A percentile compares a stretch with the other conserved stretches of the same genome.
Conservation (phyloP, 2,329 filamentous ascomycete species). For the Penicillium freii region DNA sequence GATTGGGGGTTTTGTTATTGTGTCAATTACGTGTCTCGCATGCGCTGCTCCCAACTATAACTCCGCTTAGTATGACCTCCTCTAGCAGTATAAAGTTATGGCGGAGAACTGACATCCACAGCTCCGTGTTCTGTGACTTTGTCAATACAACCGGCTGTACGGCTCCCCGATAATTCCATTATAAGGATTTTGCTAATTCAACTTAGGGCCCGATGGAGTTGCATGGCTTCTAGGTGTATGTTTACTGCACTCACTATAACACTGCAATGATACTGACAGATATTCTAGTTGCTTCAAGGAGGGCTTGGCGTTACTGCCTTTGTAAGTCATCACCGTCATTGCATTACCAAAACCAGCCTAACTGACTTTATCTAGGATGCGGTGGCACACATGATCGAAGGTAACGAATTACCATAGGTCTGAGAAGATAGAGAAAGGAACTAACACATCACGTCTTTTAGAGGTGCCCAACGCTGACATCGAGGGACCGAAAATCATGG, state of each 20-base stretch:
- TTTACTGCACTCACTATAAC: neutral
- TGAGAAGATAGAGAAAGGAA: neutral
- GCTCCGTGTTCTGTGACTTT: constrained; percentile 60
- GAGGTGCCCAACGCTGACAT: constrained; percentile 45
- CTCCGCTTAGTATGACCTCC: constrained; percentile 51
- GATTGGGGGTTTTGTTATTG: constrained; percentile 64
- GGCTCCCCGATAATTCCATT: neutral
- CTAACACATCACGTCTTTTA: constrained; percentile 3
- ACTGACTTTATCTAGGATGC: constrained; percentile 30
- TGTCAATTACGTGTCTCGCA: constrained; percentile 66
- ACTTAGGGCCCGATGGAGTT: constrained; percentile 58
- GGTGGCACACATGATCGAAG: constrained; percentile 52
- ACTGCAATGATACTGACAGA: constrained; percentile 9
- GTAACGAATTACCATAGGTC: neutral
- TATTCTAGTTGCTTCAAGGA: constrained; percentile 44
- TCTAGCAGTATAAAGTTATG: too few species aligned
- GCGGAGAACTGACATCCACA: constrained; percentile 10
- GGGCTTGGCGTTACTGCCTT: constrained; percentile 54
- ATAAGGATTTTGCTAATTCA: constrained; percentile 9
- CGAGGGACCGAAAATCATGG: constrained; percentile 64
- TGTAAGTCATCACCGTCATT: constrained; percentile 29
- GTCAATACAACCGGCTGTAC: constrained; percentile 64
- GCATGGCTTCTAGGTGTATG: constrained; percentile 43
- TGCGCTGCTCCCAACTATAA: constrained; percentile 66
- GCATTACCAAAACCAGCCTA: neutral